Evolutionary conservation across 495 filamentous ascomycete genomes (phyloP).

Genomic region (Penicillium paxilli): DNA sequence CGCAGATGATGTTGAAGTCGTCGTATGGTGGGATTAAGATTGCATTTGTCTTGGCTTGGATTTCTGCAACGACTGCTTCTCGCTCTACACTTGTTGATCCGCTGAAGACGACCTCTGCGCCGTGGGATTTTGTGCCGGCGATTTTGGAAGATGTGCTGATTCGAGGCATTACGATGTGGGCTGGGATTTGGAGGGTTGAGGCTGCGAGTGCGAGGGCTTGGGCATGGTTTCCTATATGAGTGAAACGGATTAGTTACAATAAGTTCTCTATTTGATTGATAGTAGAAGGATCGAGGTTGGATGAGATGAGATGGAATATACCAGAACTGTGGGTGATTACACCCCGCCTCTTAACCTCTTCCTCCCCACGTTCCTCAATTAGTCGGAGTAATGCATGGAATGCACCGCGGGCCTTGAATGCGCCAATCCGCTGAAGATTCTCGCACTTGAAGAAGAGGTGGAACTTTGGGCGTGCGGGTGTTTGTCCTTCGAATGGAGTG

Average conservation of each 20-base stretch:
- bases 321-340: constrained; percentile 93
- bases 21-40: constrained; percentile 87
- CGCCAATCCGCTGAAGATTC: constrained; percentile 86
- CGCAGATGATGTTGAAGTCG: constrained; percentile 85
- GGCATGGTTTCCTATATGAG: constrained; percentile 81
- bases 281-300: too few relatives aligned
- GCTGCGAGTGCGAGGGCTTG: constrained; percentile 92
- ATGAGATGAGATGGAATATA: too few relatives aligned
- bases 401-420: constrained; percentile 90
- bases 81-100: constrained; percentile 79
- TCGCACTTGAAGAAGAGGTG: constrained; percentile 95
- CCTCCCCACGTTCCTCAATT: constrained; percentile 60
- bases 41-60: constrained; percentile 70
- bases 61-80: constrained; percentile 68
- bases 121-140: constrained; percentile 72
- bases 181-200: constrained; percentile 59
- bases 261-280: too few relatives aligned
- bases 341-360: constrained; percentile 57
- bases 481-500: constrained; percentile 57
- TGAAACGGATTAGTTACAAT: too few relatives aligned
- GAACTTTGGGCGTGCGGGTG: constrained; percentile 63
- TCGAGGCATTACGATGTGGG: constrained; percentile 86
- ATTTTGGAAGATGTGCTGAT: constrained; percentile 86
- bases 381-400: constrained; percentile 84
- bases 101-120: constrained; percentile 77